phyloP scores from a whole-genome alignment of 1,139 yeast genomes.

The Pichia sp. region DNA sequence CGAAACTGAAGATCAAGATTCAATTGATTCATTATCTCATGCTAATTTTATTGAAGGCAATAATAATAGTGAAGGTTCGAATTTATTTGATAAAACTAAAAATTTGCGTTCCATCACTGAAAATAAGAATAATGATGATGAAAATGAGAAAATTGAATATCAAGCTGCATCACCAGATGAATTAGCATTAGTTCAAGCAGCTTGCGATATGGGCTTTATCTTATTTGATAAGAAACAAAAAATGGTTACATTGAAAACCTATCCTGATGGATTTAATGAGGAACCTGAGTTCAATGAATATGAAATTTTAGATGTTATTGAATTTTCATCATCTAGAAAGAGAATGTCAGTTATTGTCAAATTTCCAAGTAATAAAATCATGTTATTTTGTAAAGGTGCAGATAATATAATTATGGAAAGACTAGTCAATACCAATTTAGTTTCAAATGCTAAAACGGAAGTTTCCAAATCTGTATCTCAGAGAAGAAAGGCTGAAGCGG shows the following conservation, averaged over 20 bases:
- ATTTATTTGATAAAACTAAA: too few relatives aligned
- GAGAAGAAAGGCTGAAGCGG: slow-evolving; percentile 79
- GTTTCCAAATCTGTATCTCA: slow-evolving; percentile 52
- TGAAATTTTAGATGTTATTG: slow-evolving; percentile 71
- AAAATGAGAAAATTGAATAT: slow-evolving; percentile 47
- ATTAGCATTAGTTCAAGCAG: slow-evolving; percentile 86
- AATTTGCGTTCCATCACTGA: not conserved
- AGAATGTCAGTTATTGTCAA: slow-evolving; percentile 86
- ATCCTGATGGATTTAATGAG: slow-evolving; percentile 71
- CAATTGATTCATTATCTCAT: slow-evolving; percentile 19
- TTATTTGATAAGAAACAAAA: slow-evolving; percentile 63
- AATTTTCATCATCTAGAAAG: slow-evolving; percentile 82
- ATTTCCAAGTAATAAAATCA: slow-evolving; percentile 74
- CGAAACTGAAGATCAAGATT: slow-evolving; percentile 10
- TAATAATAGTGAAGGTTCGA: too few relatives aligned
- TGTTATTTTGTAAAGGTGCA: slow-evolving; percentile 90
- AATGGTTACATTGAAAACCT: slow-evolving; percentile 60
- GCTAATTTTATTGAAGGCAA: slow-evolving; percentile 11
- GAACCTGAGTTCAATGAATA: slow-evolving; percentile 62
- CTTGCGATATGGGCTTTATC: slow-evolving; percentile 86
- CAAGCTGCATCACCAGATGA: slow-evolving; percentile 98
- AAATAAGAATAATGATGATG: slow-evolving; percentile 29
- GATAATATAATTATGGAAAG: slow-evolving; percentile 86
- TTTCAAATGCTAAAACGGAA: slow-evolving; percentile 56
- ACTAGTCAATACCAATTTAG: slow-evolving; percentile 52